phyloP scores from a whole-genome alignment of 2,329 filamentous ascomycete genomes.

The Chrysosporium queenslandicum region DNA sequence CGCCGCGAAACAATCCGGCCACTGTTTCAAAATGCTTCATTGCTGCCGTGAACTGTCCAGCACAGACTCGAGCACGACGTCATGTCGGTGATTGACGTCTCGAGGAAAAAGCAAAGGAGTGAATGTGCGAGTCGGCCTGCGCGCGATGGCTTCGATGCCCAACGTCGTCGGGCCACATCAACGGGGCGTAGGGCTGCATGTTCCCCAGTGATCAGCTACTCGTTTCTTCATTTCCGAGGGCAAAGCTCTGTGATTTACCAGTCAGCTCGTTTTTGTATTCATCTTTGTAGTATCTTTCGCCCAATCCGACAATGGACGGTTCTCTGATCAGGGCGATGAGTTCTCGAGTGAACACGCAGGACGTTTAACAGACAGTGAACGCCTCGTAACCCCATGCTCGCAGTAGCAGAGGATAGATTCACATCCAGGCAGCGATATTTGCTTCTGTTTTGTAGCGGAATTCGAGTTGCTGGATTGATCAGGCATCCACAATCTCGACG shows the following conservation, averaged over 20 bases:
- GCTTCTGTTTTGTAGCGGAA: too few relatives aligned
- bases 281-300: too few relatives aligned
- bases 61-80: not conserved
- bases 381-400: too few relatives aligned
- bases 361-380: too few relatives aligned
- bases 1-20: not conserved
- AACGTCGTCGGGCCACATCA: not conserved
- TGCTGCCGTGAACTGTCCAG: not conserved
- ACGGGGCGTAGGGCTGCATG: conserved; percentile 9
- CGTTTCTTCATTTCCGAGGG: not conserved
- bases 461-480: too few relatives aligned
- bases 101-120: not conserved
- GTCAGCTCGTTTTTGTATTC: too few relatives aligned
- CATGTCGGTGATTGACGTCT: not conserved
- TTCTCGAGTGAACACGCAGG: too few relatives aligned
- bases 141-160: not conserved
- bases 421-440: too few relatives aligned
- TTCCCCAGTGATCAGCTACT: not conserved
- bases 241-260: not conserved
- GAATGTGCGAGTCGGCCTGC: not conserved
- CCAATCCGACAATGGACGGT: too few relatives aligned
- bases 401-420: too few relatives aligned
- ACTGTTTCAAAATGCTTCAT: not conserved
- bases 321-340: too few relatives aligned
- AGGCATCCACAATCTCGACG: too few relatives aligned